Base-by-base conservation (phyloP, 2,329 filamentous ascomycete species). In the Talaromyces sp. region DNA sequence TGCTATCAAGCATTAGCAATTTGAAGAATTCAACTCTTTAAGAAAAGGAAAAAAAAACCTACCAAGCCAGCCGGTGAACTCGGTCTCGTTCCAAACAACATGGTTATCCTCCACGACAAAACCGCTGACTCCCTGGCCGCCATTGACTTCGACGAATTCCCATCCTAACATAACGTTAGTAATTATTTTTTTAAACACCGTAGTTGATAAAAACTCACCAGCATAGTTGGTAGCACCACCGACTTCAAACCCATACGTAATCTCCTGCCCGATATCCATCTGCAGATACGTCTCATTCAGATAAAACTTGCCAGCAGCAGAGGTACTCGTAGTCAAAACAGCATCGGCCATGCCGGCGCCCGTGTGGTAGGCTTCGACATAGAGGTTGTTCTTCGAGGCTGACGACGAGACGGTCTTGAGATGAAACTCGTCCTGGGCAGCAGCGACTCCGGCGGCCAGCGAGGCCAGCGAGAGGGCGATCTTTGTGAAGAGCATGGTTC, bases 21-120 rank as follows among this genome's bases (percentile, higher is more conserved):
- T 31, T 28, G 50, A 9, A n/a, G 14, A 57, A 9, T 18, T 30
- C 16, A 47, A 8, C 6, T 60, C 6, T 60, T 44, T 5, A 18
- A 3, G 8, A 28, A 31, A 33, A 8, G 5, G 52, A 33, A 51
- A 27, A 42, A 33, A 51, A 27, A 42, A 69, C 75, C 70, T 67
- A 78, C 75, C 73, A 33, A 78, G 65, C 76, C 76, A 78, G 28
- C 75, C 75, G 33, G 69, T 71, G 51, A 76, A 76, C 23, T 72
- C 73, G n/a, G 65, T 57, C n/a, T 64, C 34, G 50, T 67, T 66
- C 68, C 69, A 72, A 47, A 69, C 59, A 59, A 78, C 57, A 31
- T 62, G 61, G 54, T 64, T 64, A 34, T 52, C 60, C 12, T 71
- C 64, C 50, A 76, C 63, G 40, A 65, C 70, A 65, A 77, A 77